Evolutionary conservation across 192 early-diverging fungal genomes (phyloP), one percentile per base, ranked within the genome.

Genomic region (Backusella circina): DNA sequence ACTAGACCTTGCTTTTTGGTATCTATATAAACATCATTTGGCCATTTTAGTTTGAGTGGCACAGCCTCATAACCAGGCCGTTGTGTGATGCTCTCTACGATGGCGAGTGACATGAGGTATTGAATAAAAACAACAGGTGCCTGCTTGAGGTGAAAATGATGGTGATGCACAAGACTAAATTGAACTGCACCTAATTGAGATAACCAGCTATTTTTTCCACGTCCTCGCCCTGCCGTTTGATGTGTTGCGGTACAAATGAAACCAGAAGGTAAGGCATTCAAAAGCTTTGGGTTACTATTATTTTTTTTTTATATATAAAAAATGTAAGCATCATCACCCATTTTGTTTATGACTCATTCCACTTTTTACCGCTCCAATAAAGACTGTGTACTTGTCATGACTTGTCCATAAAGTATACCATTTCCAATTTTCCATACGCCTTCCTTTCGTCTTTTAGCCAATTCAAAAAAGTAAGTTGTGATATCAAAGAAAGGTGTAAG

Each of bases 201-300:
- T 9, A 99, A 91, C 98, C 98, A 99, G 2, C 93, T 88, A 77
- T 99, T 99, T 31, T 89, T 85, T 5, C 98, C 98, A 28, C 98
- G 92, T 28, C 94, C 81, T 44, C 95, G 90, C 13, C 95, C 96
- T 21, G 91, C 84, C 5, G 91, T 80, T 84, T 99, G 98, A 50
- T 91, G 82, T 2, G 93, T 88, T 0, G 93, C 94, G 30, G 94
- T 86, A 72, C 87, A 93, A n/a, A 95, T 92, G 13, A 95, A 85
- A 5, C 98, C 98, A n/a, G 83, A 81, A 12, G 95, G 96, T 26
- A 97, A 68, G 13, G 77, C 75, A 64, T 87, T 75, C 13, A 88
- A 84, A 44, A 98, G 82, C 36, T 78, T 81, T 30, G 86, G 81
- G 80, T 99, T 97, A 39, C 82, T 88, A 67, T 50, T 31, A 31